Evolutionary conservation across 352 stramenopile species (phyloP).

Genomic region (Phytophthora lateralis): DNA sequence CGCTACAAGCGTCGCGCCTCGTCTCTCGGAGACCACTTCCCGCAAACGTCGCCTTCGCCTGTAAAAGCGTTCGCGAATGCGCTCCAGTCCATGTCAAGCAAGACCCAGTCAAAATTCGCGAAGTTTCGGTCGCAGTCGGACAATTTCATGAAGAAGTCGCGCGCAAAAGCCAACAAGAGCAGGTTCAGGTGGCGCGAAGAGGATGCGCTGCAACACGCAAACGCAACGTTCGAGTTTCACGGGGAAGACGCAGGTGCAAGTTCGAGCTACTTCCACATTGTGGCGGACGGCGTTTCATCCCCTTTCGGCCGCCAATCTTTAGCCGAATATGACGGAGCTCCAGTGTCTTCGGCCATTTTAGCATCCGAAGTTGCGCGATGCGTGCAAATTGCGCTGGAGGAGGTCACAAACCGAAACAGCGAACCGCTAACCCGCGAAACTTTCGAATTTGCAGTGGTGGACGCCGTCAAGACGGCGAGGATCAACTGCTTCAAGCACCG

Average conservation of each 20-base stretch:
- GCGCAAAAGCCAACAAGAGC: background rate
- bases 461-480: conserved; percentile 60
- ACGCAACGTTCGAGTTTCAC: conserved; percentile 54
- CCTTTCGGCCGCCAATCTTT: conserved; percentile 54
- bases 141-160: conserved; percentile 42
- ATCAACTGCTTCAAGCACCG: conserved; percentile 64
- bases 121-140: conserved; percentile 53
- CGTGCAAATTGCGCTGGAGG: conserved; percentile 52
- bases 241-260: conserved; percentile 72
- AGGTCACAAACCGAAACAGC: conserved; percentile 63
- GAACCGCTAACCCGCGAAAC: conserved; percentile 37
- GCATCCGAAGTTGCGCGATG: conserved; percentile 56
- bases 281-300: conserved; percentile 76
- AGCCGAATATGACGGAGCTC: conserved; percentile 22
- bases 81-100: conserved; percentile 47
- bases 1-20: conserved; percentile 56
- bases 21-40: conserved; percentile 56
- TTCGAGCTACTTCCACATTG: conserved; percentile 74
- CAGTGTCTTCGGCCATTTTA: conserved; percentile 66
- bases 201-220: conserved; percentile 49
- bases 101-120: conserved; percentile 42
- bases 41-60: conserved; percentile 31
- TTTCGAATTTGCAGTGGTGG: conserved; percentile 60
- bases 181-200: conserved; percentile 39
- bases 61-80: conserved; percentile 47